These are phyloP conservation scores for Isatis tinctoria DNA, from an alignment of 345 rosid genomes.

Conservation along the genomic window DNA sequence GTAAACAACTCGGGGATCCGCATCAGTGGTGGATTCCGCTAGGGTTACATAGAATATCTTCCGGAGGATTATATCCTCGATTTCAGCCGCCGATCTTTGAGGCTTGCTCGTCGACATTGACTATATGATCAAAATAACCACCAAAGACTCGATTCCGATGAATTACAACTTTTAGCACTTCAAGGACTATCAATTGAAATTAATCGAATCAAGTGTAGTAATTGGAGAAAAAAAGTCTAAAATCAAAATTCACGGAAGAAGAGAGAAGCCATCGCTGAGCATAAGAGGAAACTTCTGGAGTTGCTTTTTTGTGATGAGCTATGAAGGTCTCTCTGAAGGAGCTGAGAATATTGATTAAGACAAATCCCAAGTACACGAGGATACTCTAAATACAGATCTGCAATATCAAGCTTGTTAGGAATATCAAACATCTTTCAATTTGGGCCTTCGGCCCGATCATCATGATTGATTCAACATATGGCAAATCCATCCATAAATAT, in stretches of 20 bases:
- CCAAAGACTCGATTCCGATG: constrained; percentile 7
- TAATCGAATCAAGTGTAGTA: not conserved
- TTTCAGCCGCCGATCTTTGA: constrained; percentile 65
- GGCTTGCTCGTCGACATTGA: constrained; percentile 60
- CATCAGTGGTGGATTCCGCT: constrained; percentile 27
- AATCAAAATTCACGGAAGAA: not conserved
- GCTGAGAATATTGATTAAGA: not conserved
- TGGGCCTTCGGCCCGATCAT: not conserved
- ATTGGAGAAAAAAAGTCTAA: not conserved
- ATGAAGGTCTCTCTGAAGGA: not conserved
- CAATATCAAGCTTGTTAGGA: too few relatives aligned
- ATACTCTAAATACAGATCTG: not conserved
- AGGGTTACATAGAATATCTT: constrained; percentile 72
- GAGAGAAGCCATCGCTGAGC: not conserved
- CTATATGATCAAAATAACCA: not conserved
- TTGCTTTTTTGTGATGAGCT: constrained; percentile 11
- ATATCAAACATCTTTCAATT: too few relatives aligned
- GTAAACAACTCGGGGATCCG: constrained; percentile 57
- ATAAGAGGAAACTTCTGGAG: constrained; percentile 6
- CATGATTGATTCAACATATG: not conserved
- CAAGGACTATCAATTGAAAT: not conserved
- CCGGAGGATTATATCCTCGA: constrained; percentile 87
- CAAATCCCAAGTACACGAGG: not conserved
- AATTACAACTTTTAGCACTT: not conserved
- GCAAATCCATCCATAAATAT: not conserved